A percentile compares a stretch with the other conserved stretches of the same genome.
phyloP scores from a whole-genome alignment of 78 protist genomes.

The Emiliania huxleyi region DNA sequence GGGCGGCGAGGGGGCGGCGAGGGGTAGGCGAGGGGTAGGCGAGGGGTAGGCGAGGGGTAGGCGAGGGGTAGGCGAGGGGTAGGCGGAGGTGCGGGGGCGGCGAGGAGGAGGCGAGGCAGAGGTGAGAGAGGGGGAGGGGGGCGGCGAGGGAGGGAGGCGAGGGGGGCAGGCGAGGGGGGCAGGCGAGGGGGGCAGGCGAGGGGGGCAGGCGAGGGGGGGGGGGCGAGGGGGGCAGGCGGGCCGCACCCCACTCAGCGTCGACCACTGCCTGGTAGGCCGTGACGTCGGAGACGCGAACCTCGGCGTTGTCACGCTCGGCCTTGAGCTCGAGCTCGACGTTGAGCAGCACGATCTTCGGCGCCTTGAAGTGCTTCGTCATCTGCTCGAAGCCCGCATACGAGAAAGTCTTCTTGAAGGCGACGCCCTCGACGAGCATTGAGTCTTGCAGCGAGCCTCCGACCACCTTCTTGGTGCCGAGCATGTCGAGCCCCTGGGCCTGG shows the following conservation, averaged over 20 bases:
- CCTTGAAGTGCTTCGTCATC: slow-evolving; percentile 93
- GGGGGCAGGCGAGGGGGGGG: neutral
- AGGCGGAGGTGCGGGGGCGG: too few species aligned
- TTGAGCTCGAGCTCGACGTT: slow-evolving; percentile 99
- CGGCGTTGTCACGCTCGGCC: slow-evolving; percentile 98
- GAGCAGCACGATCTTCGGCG: slow-evolving; percentile 89
- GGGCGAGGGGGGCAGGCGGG: neutral
- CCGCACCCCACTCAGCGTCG: slow-evolving; percentile 98
- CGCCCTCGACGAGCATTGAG: slow-evolving; percentile 95
- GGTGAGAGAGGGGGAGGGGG: too few species aligned
- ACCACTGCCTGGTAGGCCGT: slow-evolving; percentile 88
- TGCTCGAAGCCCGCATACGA: slow-evolving; percentile 99
- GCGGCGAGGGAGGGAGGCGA: too few species aligned
- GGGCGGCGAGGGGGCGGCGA: too few species aligned
- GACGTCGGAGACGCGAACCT: slow-evolving; percentile 58
- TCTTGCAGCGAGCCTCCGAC: slow-evolving; percentile 93
- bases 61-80: too few species aligned
- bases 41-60: too few species aligned
- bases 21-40: too few species aligned
- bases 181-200: too few species aligned
- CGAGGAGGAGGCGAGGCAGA: too few species aligned
- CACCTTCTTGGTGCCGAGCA: slow-evolving; percentile 98
- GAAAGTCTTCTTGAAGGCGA: slow-evolving; percentile 99
- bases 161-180: too few species aligned
- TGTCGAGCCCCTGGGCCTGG: slow-evolving; percentile 73